Base-by-base conservation (phyloP, 2,329 filamentous ascomycete species). In the Fusarium sp. region DNA sequence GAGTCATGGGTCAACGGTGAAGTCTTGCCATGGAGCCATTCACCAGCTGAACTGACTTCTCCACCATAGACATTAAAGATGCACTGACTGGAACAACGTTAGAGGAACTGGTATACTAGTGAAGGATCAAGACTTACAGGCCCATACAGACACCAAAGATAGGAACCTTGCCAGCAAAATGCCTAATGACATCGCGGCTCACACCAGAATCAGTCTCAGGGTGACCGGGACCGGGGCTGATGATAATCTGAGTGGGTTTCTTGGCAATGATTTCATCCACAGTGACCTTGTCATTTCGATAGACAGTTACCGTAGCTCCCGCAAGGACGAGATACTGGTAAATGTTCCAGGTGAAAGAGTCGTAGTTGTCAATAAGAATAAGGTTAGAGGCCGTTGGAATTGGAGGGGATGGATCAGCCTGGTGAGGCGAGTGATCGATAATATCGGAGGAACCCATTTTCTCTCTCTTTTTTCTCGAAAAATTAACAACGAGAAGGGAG, bases 81-180 rank as follows among this genome's bases (percentile, higher is more conserved):
- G 83, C 96, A 99, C 86, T 99, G 96, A 75, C 91, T 93, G 38
- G 18, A 49, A n/a, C 8, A 44, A 55, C 27, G 53, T 66, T 52
- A 66, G 55, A 33, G 22, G 36, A 27, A 22, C 52, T 50, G 15
- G 9, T 46, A 17, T 15, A 10, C 12, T 5, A 17, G 15, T 38
- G 7, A 17, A 39, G 7, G 7, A 10, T 4, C 6, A 55, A 47
- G 38, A 88, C 91, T 86, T 82, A 93, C 91, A 98, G 92, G 75
- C 96, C 96, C 95, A 99, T 98, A 80, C 96, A 99, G 35, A 99
- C 96, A n/a, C 96, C 96, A 57, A 99, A 89, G 18, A 99, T 90
- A 15, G 96, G 96, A 53, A 99, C 93, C 83, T 97, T 98, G 75
- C 96, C 96, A 35, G 92, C 91, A 81, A 98, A 99, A 81, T 98